Evolutionary conservation across 2,329 filamentous ascomycete genomes (phyloP).

Genomic region (Trichoderma semiorbis): DNA sequence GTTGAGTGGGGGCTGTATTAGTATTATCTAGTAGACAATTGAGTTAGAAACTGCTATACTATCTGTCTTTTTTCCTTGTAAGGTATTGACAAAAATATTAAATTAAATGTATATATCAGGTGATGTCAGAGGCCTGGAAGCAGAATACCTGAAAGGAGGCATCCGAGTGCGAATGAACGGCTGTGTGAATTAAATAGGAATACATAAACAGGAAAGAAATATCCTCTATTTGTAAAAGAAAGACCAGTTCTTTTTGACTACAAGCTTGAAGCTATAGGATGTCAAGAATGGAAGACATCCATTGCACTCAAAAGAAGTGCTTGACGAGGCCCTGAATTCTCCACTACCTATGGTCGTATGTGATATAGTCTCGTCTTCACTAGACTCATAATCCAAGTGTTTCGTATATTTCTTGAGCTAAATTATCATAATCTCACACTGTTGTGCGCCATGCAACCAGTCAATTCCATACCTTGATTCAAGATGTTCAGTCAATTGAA

Average conservation of each 20-base stretch:
- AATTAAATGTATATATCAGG: too few species aligned
- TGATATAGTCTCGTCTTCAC: too few species aligned
- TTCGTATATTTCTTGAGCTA: background rate
- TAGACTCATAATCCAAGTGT: too few species aligned
- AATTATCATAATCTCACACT: background rate
- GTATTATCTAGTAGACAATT: background rate
- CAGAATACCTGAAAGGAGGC: too few species aligned
- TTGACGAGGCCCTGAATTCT: background rate
- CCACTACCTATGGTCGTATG: background rate
- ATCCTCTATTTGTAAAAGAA: too few species aligned
- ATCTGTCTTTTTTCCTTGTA: too few species aligned
- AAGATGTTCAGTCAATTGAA: background rate
- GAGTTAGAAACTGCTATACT: too few species aligned
- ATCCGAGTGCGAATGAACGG: too few species aligned
- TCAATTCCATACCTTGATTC: background rate
- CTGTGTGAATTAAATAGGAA: too few species aligned
- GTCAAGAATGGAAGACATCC: background rate
- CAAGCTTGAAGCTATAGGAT: background rate
- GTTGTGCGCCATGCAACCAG: background rate
- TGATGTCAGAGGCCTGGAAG: too few species aligned
- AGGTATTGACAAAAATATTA: too few species aligned
- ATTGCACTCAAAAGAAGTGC: background rate
- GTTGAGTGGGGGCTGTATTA: constrained; percentile 9
- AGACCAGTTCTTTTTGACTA: background rate
- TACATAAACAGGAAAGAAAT: too few species aligned